Evolutionary conservation across 768 basidiomycete species (phyloP), one percentile per base, ranked within the genome.

Genomic region (Mycena amicta): DNA sequence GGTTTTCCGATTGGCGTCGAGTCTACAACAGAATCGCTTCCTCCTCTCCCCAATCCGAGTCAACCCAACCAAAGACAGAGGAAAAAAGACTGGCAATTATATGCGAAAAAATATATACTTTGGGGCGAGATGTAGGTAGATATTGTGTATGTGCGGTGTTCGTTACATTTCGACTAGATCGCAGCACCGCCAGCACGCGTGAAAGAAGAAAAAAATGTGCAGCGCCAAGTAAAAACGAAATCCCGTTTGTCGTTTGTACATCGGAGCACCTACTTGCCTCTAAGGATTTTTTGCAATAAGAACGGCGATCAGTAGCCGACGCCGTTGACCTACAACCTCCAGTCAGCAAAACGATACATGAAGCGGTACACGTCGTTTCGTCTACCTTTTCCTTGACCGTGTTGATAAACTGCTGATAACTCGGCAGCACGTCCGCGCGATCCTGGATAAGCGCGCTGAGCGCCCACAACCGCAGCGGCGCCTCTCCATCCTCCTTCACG

Each of bases 401-500:
- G 29, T 83, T 85, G 66, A 97, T 84, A 74, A 93, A 98, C 72
- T 98, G 96, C 68, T 94, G 90, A 74, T 98, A 99, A 71, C 95
- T 97, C 50, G 95, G 95, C 69, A 93, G 78, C 59, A 92, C 87
- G 72, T 99, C 97, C 67, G 93, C 88, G 56, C 97, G 88, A 73
- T 98, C 97, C 75, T 98, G 96, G 65, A 98, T 90, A 64, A 99
- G 84, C 67, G 86, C 85, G 69, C 92, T 94, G 60, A 99, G 81
- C 1, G 96, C 97, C 97, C 97, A 99, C 58, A 95, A 82, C 60
- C 95, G 82, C 68, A 99, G 78, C 45, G 95, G 89, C 5, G 94
- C 92, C 73, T 99, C 97, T 59, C 95, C 96, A 65, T 99, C 97
- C 71, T 98, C 95, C 76, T 98, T 99, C 68, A 98, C 95, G 52